A percentile compares a stretch with the other conserved stretches of the same genome.
phyloP scores from a whole-genome alignment of 108 stramenopile species.

The Tribonema minus region DNA sequence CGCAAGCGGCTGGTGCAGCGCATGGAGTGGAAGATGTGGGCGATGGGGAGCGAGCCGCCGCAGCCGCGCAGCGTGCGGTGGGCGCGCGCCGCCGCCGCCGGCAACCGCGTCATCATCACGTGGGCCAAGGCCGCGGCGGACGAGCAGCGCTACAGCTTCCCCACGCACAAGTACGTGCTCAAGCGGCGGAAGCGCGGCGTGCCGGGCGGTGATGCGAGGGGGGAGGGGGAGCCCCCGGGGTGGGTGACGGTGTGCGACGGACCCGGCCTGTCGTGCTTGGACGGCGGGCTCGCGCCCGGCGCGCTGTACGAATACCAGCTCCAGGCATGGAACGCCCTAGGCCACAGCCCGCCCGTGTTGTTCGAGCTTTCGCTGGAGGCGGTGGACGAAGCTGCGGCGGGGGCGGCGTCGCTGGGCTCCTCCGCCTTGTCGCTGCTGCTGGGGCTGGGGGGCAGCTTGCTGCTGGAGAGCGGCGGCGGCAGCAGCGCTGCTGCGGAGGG shows the following conservation, averaged over 20 bases:
- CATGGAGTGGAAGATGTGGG: slow-evolving; percentile 41
- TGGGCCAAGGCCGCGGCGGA: background rate
- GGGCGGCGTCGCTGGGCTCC: background rate
- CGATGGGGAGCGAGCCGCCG: slow-evolving; percentile 30
- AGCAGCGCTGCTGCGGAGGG: too few species aligned
- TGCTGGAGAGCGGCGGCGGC: background rate
- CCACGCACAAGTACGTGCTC: slow-evolving; percentile 64
- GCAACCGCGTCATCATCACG: background rate
- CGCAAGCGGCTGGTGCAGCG: slow-evolving; percentile 55
- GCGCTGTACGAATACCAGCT: background rate
- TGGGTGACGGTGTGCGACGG: slow-evolving; percentile 28
- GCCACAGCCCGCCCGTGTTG: background rate
- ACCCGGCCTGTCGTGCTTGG: background rate
- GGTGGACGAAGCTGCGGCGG: background rate
- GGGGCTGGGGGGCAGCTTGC: too few species aligned
- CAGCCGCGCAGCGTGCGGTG: background rate
- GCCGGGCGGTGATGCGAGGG: background rate
- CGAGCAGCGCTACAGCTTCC: slow-evolving; percentile 44
- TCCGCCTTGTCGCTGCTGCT: too few species aligned
- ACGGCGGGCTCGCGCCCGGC: slow-evolving; percentile 9
- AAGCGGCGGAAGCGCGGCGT: slow-evolving; percentile 41
- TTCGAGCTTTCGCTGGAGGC: too few species aligned
- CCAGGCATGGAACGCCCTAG: background rate
- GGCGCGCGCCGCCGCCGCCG: background rate
- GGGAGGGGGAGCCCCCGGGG: background rate